Evolutionary conservation across 2,329 filamentous ascomycete genomes (phyloP).

Genomic region (Cordyceps farinosa): DNA sequence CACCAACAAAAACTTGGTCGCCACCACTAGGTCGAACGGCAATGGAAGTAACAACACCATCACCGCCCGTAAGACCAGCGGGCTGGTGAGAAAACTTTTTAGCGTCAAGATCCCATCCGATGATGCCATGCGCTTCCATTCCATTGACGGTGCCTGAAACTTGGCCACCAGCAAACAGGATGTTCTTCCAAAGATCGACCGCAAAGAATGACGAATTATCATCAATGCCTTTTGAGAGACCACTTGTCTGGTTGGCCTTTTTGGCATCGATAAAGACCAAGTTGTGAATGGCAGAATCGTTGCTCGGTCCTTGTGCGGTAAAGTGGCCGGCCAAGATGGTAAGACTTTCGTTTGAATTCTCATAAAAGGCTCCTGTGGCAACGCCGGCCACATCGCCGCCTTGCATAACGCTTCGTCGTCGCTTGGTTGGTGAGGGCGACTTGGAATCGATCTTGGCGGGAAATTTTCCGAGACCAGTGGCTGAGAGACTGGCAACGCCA

Average conservation of each 20-base stretch:
- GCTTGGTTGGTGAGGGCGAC: constrained; percentile 33
- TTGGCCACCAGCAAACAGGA: constrained; percentile 78
- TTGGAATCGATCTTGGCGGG: constrained; percentile 52
- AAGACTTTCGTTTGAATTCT: constrained; percentile 65
- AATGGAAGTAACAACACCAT: constrained; percentile 73
- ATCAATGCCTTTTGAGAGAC: constrained; percentile 64
- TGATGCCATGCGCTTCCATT: constrained; percentile 64
- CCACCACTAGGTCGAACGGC: constrained; percentile 62
- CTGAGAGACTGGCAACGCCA: constrained; percentile 65
- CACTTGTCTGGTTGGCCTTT: constrained; percentile 62
- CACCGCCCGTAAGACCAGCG: constrained; percentile 65
- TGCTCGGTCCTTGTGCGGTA: constrained; percentile 56
- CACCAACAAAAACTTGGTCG: constrained; percentile 78
- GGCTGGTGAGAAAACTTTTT: constrained; percentile 68
- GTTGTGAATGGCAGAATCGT: constrained; percentile 73
- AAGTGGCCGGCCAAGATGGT: constrained; percentile 91
- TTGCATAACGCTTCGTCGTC: constrained; percentile 45
- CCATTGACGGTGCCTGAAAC: constrained; percentile 68
- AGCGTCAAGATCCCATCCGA: constrained; percentile 72
- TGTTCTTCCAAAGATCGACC: constrained; percentile 62
- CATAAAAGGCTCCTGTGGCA: constrained; percentile 76
- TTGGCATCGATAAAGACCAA: constrained; percentile 77
- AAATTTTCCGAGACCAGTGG: constrained; percentile 50
- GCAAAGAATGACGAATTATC: constrained; percentile 71
- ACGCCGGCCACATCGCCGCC: constrained; percentile 59